A percentile compares a stretch with the other conserved stretches of the same genome.
These are phyloP conservation scores for Mycena alexandri DNA, from an alignment of 768 basidiomycete species.

Conservation along the genomic window DNA sequence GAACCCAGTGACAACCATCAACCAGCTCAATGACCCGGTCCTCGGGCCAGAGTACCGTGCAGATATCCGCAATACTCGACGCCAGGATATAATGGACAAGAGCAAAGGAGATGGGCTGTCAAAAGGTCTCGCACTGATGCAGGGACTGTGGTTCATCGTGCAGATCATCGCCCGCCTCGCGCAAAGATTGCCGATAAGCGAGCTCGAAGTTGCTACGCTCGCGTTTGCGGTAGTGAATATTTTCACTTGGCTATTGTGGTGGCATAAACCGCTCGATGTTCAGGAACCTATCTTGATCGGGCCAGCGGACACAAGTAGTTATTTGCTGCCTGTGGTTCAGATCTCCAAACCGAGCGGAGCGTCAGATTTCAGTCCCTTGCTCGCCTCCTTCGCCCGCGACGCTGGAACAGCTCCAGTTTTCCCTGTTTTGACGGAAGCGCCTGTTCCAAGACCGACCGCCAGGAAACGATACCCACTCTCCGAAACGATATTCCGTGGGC, in stretches of 20 bases:
- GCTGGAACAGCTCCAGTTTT: too few species aligned
- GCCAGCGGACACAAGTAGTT: not conserved
- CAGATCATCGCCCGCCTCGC: conserved; percentile 1
- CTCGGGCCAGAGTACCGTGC: not conserved
- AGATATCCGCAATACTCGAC: not conserved
- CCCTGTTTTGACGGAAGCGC: not conserved
- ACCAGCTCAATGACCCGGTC: not conserved
- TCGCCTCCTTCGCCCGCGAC: not conserved
- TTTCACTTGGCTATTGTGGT: not conserved
- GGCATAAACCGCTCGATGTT: conserved; percentile 10
- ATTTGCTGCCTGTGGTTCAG: too few species aligned
- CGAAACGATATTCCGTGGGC: not conserved
- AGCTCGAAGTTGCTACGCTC: conserved; percentile 1
- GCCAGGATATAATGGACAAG: conserved; percentile 1
- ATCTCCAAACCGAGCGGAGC: not conserved
- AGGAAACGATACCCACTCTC: not conserved
- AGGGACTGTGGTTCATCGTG: conserved; percentile 11
- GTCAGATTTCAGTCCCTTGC: not conserved
- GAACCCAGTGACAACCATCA: not conserved
- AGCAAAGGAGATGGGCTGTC: conserved; percentile 6
- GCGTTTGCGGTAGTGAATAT: conserved; percentile 1
- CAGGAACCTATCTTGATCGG: not conserved
- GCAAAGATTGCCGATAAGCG: not conserved
- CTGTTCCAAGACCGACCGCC: not conserved
- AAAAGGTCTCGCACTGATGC: conserved; percentile 2